These are phyloP conservation scores for Daedaleopsis sinensis DNA, from an alignment of 768 basidiomycete species.

Conservation along the genomic window DNA sequence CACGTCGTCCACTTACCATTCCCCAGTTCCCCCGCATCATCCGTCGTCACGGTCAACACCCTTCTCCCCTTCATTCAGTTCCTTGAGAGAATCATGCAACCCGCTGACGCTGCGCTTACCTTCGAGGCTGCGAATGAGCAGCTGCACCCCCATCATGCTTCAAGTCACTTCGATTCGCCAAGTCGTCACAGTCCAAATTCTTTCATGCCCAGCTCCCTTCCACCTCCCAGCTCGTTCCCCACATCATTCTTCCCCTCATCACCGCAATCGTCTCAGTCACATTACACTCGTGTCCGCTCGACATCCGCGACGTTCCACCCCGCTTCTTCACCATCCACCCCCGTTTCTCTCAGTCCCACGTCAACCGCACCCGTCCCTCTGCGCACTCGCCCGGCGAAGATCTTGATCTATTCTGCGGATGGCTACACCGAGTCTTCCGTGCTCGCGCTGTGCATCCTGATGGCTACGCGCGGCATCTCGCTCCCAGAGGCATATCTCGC, in stretches of 20 bases:
- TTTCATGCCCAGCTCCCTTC: constrained; percentile 27
- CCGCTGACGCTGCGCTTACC: constrained; percentile 34
- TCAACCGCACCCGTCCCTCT: constrained; percentile 18
- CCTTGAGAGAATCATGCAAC: constrained; percentile 65
- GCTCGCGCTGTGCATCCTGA: constrained; percentile 83
- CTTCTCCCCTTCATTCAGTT: constrained; percentile 69
- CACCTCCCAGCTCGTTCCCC: constrained; percentile 31
- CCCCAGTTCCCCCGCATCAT: constrained; percentile 66
- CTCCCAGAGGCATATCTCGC: constrained; percentile 93
- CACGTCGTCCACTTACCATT: constrained; percentile 76
- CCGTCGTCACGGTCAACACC: constrained; percentile 53
- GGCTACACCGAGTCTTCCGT: constrained; percentile 94
- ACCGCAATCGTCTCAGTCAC: constrained; percentile 6
- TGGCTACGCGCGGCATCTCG: constrained; percentile 66
- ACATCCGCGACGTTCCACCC: constrained; percentile 31
- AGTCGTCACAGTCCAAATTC: constrained; percentile 10
- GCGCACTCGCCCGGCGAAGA: constrained; percentile 64
- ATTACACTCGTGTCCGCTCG: constrained; percentile 31
- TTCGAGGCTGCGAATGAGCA: constrained; percentile 24
- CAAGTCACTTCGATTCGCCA: constrained; percentile 7
- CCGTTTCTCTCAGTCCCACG: constrained; percentile 17
- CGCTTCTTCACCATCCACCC: constrained; percentile 31
- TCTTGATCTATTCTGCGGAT: constrained; percentile 82
- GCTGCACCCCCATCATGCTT: constrained; percentile 18
- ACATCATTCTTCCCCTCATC: constrained; percentile 29